Evolutionary conservation across 192 early-diverging fungal genomes (phyloP), one percentile per base, ranked within the genome.

Genomic region (Neocallimastix lanati): DNA sequence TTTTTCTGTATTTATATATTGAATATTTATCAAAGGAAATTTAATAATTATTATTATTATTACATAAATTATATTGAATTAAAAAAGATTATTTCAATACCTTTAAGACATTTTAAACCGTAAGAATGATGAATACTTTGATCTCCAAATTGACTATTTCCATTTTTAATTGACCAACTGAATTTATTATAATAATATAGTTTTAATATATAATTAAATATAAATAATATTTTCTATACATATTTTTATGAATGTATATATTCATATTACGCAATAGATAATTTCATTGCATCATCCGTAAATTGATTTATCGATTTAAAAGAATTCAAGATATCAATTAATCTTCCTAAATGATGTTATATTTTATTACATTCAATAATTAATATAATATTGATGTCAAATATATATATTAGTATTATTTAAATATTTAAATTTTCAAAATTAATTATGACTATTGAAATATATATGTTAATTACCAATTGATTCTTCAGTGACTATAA

Each of bases 121-220:
- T 93, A 81, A 67, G 85, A 90, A 80, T 95, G 92, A 79, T 95
- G 92, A 29, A 95, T 83, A 78, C 85, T 86, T 29, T 90, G 88
- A 81, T 95, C 93, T 1, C 91, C 91, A 25, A 29, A 29, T 29
- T 28, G 85, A 84, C 81, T 89, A 25, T 92, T 83, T 35, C 88
- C 83, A 77, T 86, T 81, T 36, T 83, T 88, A 77, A 85, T 81
- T 13, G 91, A 87, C 92, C 92, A 93, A 79, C 92, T 91, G 79
- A 13, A 37, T 25, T 12, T 4, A 76, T 76, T 81, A 58, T n/a
- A n/a, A n/a, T n/a, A n/a, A n/a, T n/a, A n/a, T n/a, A n/a, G n/a
- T n/a, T n/a, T n/a, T n/a, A n/a, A n/a, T n/a, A n/a, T n/a, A n/a
- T n/a, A n/a, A n/a, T n/a, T n/a, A n/a, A n/a, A n/a, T n/a, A n/a